phyloP scores from a whole-genome alignment of 441 rosid genomes.

The Populus hybrid region DNA sequence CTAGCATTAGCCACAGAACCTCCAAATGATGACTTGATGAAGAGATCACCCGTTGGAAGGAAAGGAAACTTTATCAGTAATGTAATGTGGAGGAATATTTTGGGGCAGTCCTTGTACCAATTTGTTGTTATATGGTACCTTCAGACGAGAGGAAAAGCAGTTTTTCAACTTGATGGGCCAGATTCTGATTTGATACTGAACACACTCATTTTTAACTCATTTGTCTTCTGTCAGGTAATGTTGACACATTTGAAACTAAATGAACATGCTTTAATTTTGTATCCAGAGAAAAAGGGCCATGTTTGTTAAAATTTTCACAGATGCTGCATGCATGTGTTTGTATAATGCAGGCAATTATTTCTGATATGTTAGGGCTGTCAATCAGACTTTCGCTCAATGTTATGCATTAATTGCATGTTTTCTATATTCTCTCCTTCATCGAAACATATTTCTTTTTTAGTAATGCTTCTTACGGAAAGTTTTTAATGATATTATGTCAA shows the following conservation, averaged over 20 bases:
- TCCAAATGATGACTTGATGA: conserved; percentile 68
- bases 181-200: conserved; percentile 57
- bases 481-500: too few species aligned
- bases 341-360: not conserved
- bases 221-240: conserved; percentile 73
- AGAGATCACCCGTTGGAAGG: conserved; percentile 63
- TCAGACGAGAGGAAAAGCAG: conserved; percentile 54
- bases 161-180: conserved; percentile 45
- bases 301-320: not conserved
- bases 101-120: conserved; percentile 66
- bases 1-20: conserved; percentile 78
- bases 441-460: not conserved
- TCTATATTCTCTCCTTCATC: not conserved
- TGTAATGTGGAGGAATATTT: conserved; percentile 73
- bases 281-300: not conserved
- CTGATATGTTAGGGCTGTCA: not conserved
- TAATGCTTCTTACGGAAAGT: not conserved
- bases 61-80: conserved; percentile 63
- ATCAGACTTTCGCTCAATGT: not conserved
- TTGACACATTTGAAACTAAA: conserved; percentile 3
- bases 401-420: not conserved
- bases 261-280: not conserved
- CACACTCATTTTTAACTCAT: conserved; percentile 70
- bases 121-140: conserved; percentile 51
- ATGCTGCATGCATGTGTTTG: not conserved